Percentiles rank a stretch among this genome's conserved stretches.
phyloP scores from a whole-genome alignment of 164 flowering plant species.

The Malania oleifera region DNA sequence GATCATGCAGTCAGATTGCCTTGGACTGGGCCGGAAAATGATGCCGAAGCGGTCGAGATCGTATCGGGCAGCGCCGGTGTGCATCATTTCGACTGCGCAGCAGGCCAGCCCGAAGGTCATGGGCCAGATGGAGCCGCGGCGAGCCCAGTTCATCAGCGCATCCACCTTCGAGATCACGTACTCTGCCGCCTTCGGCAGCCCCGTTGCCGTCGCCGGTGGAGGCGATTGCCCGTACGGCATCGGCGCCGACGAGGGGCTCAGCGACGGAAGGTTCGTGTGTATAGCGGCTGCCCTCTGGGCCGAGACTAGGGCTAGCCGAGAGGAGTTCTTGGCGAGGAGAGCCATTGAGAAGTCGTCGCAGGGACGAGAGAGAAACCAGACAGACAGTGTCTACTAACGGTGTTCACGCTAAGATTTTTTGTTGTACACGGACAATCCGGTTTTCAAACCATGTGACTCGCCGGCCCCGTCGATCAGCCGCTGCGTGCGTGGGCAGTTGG shows the following conservation, averaged over 20 bases:
- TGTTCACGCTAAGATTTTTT: too few species aligned
- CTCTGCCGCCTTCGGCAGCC: conserved; percentile 79
- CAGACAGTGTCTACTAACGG: too few species aligned
- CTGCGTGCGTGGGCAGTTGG: too few species aligned
- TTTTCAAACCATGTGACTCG: too few species aligned
- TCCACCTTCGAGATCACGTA: conserved; percentile 95
- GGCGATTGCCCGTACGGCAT: conserved; percentile 39
- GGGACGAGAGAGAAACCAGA: too few species aligned
- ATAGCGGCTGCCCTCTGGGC: conserved; percentile 33
- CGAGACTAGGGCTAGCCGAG: conserved; percentile 38
- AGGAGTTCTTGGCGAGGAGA: conserved; percentile 30
- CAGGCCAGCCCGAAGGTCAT: conserved; percentile 99
- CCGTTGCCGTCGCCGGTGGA: conserved; percentile 47
- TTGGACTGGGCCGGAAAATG: conserved; percentile 91
- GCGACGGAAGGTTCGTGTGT: conserved; percentile 40
- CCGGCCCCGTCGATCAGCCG: too few species aligned
- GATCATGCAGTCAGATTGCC: conserved; percentile 96
- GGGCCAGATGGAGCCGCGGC: conserved; percentile 98
- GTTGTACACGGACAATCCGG: too few species aligned
- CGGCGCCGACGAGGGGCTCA: conserved; percentile 32
- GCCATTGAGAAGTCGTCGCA: too few species aligned
- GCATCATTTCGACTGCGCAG: conserved; percentile 99
- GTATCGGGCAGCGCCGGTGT: conserved; percentile 93
- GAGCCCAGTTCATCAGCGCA: conserved; percentile 89
- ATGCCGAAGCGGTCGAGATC: conserved; percentile 94